Evolutionary conservation across 306 rosid species (phyloP).

Genomic region (Lathyrus aphaca): DNA sequence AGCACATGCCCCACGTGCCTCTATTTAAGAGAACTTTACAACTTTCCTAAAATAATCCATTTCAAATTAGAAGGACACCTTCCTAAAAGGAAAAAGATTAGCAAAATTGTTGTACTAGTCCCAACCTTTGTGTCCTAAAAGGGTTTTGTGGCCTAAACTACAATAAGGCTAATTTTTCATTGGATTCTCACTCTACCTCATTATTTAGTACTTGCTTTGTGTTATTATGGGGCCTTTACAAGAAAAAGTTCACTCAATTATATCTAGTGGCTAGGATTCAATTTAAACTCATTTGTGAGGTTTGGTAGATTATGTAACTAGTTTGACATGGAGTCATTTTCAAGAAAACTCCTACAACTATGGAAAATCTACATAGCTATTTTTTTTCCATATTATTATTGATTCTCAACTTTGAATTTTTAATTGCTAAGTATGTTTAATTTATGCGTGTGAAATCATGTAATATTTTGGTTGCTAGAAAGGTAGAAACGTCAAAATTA

Average conservation of each 20-base stretch:
- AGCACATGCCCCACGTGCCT: constrained; percentile 47
- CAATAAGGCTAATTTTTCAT: constrained; percentile 41
- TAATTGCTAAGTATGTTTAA: neutral
- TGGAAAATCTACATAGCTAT: constrained; percentile 7
- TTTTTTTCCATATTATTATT: neutral
- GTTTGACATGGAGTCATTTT: constrained; percentile 24
- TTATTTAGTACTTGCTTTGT: constrained; percentile 43
- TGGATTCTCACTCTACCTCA: constrained; percentile 60
- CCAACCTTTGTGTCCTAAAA: constrained; percentile 29
- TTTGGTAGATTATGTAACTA: constrained; percentile 17
- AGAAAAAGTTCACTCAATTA: constrained; percentile 23
- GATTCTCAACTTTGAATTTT: neutral
- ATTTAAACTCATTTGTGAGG: constrained; percentile 33
- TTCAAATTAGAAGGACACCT: constrained; percentile 19
- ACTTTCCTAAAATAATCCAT: constrained; percentile 30
- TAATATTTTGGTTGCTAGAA: neutral
- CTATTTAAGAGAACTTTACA: constrained; percentile 36
- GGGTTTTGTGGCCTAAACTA: constrained; percentile 31
- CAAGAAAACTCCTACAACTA: constrained; percentile 42
- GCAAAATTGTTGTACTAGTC: constrained; percentile 35
- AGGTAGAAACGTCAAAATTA: neutral
- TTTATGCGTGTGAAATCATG: neutral
- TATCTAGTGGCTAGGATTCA: constrained; percentile 36
- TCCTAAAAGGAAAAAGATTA: constrained; percentile 36
- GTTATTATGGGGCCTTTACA: constrained; percentile 47